phyloP scores from a whole-genome alignment of 2,329 filamentous ascomycete genomes.

The Cercospora brassicicola region DNA sequence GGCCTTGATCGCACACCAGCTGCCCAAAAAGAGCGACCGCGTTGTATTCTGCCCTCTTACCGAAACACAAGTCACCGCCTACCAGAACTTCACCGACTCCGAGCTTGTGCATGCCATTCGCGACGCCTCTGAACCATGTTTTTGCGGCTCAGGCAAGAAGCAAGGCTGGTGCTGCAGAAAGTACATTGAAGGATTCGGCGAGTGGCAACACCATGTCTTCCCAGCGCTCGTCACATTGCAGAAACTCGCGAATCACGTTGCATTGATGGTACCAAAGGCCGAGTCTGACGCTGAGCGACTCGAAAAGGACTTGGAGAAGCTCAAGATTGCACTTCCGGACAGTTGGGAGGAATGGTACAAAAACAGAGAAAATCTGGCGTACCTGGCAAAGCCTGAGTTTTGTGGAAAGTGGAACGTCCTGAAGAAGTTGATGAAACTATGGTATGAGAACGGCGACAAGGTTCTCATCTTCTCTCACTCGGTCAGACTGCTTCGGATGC shows the following conservation, averaged over 20 bases:
- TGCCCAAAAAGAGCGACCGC: conserved; percentile 90
- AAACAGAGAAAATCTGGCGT: conserved; percentile 74
- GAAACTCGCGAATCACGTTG: conserved; percentile 91
- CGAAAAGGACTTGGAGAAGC: conserved; percentile 69
- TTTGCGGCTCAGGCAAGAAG: conserved; percentile 67
- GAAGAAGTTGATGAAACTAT: conserved; percentile 81
- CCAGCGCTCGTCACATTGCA: conserved; percentile 79
- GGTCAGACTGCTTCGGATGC: conserved; percentile 77
- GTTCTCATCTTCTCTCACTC: conserved; percentile 94
- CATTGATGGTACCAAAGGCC: conserved; percentile 71
- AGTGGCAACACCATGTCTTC: conserved; percentile 79
- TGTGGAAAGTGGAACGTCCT: conserved; percentile 97
- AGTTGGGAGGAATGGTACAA: conserved; percentile 72
- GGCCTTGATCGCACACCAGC: conserved; percentile 81
- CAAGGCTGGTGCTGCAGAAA: conserved; percentile 79
- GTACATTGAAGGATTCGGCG: conserved; percentile 59
- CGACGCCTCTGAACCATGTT: conserved; percentile 65
- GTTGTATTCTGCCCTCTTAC: conserved; percentile 95
- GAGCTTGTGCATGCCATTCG: conserved; percentile 69
- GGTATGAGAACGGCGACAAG: conserved; percentile 88
- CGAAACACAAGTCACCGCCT: conserved; percentile 74
- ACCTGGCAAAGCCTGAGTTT: conserved; percentile 81
- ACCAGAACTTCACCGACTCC: conserved; percentile 76
- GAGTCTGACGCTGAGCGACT: conserved; percentile 70
- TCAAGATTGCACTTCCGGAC: conserved; percentile 73